Conservation (phyloP, 371 early-diverging fungal species). For the Mortierella sp. region DNA sequence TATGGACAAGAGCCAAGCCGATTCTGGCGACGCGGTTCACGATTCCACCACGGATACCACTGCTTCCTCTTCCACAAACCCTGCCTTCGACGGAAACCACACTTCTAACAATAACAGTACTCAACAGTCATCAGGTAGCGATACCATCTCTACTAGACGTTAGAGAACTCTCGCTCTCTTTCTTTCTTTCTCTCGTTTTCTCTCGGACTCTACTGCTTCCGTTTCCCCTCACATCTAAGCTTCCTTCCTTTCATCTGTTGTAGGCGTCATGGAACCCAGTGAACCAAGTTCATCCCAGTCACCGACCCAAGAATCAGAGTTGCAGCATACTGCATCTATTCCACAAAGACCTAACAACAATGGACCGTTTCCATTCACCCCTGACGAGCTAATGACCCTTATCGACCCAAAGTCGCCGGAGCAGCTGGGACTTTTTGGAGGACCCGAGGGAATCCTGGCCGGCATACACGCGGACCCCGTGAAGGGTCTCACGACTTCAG, state of each 20-base stretch:
- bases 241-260: background rate
- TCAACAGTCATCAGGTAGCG: background rate
- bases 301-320: background rate
- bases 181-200: too few species aligned
- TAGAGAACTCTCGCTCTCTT: too few species aligned
- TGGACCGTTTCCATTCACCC: slow-evolving; percentile 65
- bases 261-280: background rate
- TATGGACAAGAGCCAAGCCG: slow-evolving; percentile 18
- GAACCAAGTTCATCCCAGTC: background rate
- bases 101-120: background rate
- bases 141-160: background rate
- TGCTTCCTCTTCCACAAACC: background rate
- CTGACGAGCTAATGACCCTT: slow-evolving; percentile 60
- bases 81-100: background rate
- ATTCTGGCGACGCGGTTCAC: slow-evolving; percentile 1
- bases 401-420: slow-evolving; percentile 70
- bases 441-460: slow-evolving; percentile 62
- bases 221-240: background rate
- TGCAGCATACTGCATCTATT: background rate
- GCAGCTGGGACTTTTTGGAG: slow-evolving; percentile 58
- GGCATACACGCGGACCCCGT: slow-evolving; percentile 64
- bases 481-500: slow-evolving; percentile 57
- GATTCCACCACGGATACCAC: background rate
- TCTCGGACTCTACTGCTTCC: background rate
- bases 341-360: slow-evolving; percentile 47